Percentiles rank a stretch among this genome's conserved stretches.
Evolutionary conservation across 2,329 filamentous ascomycete species (phyloP).

Genomic region (Chaetothyriales sp.): DNA sequence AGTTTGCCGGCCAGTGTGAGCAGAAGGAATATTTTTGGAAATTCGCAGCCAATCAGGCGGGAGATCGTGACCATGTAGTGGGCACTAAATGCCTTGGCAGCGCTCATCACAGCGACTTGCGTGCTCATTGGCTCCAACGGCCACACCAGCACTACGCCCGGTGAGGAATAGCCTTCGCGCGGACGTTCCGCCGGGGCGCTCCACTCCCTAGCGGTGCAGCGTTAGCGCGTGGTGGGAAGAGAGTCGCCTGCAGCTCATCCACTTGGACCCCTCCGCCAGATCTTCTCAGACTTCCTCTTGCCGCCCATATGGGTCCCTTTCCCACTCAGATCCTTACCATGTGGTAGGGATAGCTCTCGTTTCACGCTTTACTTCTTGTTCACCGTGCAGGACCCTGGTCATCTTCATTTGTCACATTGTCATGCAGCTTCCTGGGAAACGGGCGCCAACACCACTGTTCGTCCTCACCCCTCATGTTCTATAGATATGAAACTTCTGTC

Average conservation of each 20-base stretch:
- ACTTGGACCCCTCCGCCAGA: background rate
- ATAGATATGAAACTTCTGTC: background rate
- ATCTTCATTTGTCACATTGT: conserved; percentile 1
- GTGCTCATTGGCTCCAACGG: background rate
- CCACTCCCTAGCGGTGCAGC: background rate
- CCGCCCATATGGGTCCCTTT: background rate
- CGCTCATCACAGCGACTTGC: background rate
- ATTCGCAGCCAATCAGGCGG: background rate
- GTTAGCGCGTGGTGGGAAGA: background rate
- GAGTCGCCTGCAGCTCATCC: background rate
- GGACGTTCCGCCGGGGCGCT: background rate
- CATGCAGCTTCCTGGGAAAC: background rate
- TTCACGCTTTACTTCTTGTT: conserved; percentile 14
- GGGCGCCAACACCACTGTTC: background rate
- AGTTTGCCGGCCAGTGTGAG: background rate
- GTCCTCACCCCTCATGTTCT: background rate
- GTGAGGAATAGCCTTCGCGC: background rate
- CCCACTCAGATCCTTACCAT: background rate
- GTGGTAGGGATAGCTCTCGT: conserved; percentile 7
- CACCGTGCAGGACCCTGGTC: conserved; percentile 7
- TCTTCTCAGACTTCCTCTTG: conserved; percentile 1
- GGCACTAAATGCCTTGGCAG: background rate
- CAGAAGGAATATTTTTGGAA: background rate
- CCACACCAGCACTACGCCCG: background rate
- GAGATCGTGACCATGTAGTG: background rate